A percentile compares a stretch with the other conserved stretches of the same genome.
phyloP scores from a whole-genome alignment of 306 rosid species.

The Vigna unguiculata region DNA sequence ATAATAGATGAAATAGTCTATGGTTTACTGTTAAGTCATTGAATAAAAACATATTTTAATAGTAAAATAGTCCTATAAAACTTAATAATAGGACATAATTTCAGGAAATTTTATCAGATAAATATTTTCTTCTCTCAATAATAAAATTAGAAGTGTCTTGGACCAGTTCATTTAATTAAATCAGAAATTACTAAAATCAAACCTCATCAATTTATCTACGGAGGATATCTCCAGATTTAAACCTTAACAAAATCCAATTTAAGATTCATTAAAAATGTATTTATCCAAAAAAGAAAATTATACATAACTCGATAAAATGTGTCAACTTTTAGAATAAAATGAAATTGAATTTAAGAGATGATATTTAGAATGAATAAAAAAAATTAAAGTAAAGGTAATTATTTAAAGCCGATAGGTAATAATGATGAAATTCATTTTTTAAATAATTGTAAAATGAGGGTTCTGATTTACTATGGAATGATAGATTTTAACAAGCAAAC shows the following conservation, averaged over 20 bases:
- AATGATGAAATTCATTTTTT: background rate
- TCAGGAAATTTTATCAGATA: too few species aligned
- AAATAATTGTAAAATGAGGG: background rate
- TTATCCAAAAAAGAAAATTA: background rate
- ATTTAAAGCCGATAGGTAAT: too few species aligned
- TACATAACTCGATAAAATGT: background rate
- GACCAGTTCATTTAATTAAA: too few species aligned
- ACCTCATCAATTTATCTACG: background rate
- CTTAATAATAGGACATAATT: too few species aligned
- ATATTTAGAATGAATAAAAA: background rate
- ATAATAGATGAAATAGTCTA: too few species aligned
- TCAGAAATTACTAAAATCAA: background rate
- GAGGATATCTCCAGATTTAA: background rate
- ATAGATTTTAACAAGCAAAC: background rate
- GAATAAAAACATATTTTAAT: too few species aligned
- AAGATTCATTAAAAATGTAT: background rate
- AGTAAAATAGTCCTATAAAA: too few species aligned
- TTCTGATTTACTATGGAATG: background rate
- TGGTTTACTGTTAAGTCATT: too few species aligned
- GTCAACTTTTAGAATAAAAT: background rate
- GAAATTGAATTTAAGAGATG: background rate
- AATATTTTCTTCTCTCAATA: too few species aligned
- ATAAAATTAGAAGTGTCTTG: too few species aligned
- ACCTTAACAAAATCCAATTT: background rate
- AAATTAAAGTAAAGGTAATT: too few species aligned